Percentiles rank a stretch among this genome's conserved stretches.
Conservation (phyloP, 306 rosid species). For the Gastrolobium bilobum region DNA sequence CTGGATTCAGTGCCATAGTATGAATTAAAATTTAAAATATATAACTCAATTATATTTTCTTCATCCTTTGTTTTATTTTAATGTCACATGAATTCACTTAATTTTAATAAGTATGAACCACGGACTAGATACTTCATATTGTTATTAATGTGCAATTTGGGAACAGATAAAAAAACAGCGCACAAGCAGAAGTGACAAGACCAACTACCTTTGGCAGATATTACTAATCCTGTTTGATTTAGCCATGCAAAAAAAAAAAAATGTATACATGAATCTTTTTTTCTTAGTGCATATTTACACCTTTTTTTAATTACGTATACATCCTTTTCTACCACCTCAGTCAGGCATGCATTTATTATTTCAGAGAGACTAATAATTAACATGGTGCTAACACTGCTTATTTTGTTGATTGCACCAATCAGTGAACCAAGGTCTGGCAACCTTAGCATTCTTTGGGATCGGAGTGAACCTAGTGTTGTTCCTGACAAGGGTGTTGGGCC, state of each 20-base stretch:
- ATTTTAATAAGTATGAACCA: too few species aligned
- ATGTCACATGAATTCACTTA: too few species aligned
- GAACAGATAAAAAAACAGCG: background rate
- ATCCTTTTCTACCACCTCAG: background rate
- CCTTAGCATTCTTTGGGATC: constrained; percentile 67
- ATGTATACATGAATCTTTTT: background rate
- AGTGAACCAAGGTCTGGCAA: constrained; percentile 71
- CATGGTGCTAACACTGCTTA: constrained; percentile 25
- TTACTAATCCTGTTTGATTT: background rate
- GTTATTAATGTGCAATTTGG: too few species aligned
- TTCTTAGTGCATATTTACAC: background rate
- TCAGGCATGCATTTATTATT: background rate
- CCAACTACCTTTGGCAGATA: background rate
- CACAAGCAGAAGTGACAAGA: background rate
- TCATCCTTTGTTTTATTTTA: too few species aligned
- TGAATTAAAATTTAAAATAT: too few species aligned
- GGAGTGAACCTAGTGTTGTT: constrained; percentile 70
- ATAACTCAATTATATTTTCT: too few species aligned
- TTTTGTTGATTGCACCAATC: constrained; percentile 36
- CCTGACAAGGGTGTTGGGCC: constrained; percentile 62
- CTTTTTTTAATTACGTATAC: background rate
- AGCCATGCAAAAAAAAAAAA: constrained; percentile 34
- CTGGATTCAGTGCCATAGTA: too few species aligned
- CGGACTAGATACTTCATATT: too few species aligned
- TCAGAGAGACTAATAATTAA: background rate